phyloP scores from a whole-genome alignment of 495 filamentous ascomycete genomes.

The Penicillium nucicola region DNA sequence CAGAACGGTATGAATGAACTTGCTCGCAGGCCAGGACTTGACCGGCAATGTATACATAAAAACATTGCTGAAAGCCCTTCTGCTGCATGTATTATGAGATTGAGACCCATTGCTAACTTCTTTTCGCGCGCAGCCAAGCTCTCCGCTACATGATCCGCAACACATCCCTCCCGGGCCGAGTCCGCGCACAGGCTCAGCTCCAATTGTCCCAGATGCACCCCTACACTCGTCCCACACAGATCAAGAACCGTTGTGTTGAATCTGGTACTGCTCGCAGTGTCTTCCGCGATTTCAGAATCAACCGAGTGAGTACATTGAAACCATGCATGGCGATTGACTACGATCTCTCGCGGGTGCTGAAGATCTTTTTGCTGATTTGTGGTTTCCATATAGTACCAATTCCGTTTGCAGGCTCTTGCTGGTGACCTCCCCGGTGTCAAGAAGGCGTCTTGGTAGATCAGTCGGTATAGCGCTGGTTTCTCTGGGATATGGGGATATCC shows the following conservation, averaged over 20 bases:
- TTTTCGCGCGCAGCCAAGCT: conserved; percentile 68
- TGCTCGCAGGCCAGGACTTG: background rate
- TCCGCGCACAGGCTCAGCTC: conserved; percentile 84
- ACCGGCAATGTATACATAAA: background rate
- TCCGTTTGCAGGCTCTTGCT: conserved; percentile 82
- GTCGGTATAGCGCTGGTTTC: background rate
- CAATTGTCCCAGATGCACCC: conserved; percentile 90
- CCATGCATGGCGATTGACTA: background rate
- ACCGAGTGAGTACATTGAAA: conserved; percentile 63
- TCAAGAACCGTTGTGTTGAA: conserved; percentile 86
- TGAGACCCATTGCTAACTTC: conserved; percentile 1
- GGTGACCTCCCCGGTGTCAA: conserved; percentile 88
- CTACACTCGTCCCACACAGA: conserved; percentile 90
- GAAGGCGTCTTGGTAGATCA: conserved; percentile 85
- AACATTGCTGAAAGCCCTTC: background rate
- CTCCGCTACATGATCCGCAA: conserved; percentile 94
- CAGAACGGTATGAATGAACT: conserved; percentile 64
- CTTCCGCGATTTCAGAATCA: conserved; percentile 84
- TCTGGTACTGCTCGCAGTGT: conserved; percentile 85
- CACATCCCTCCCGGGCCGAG: conserved; percentile 74
- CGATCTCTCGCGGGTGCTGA: background rate
- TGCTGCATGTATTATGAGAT: background rate
- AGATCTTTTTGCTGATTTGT: conserved; percentile 20
- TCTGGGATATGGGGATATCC: conserved; percentile 13
- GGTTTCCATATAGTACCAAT: conserved; percentile 80